Conservation (phyloP, 257 asterid genomes). For the Fraxinus anomala region DNA sequence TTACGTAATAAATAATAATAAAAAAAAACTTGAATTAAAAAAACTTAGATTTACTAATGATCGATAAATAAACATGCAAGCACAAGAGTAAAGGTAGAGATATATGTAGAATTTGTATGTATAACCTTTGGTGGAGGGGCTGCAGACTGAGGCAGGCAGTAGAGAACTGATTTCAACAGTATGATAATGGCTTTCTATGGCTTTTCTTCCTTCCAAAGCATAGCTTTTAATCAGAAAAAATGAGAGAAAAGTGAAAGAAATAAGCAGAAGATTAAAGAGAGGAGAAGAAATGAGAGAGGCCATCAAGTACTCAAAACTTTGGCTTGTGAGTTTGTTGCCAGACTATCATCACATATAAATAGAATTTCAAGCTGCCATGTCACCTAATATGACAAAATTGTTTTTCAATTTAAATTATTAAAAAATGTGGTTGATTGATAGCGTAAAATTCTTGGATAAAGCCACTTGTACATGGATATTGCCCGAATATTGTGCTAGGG, state of each 20-base stretch:
- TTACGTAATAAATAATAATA: not conserved
- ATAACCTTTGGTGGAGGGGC: conserved; percentile 26
- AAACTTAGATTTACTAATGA: not conserved
- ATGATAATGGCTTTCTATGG: conserved; percentile 24
- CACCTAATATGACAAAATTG: conserved; percentile 6
- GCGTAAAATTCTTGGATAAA: too few species aligned
- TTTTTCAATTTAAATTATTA: not conserved
- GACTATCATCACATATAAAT: conserved; percentile 14
- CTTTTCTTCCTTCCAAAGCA: conserved; percentile 20
- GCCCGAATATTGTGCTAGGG: too few species aligned
- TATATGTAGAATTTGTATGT: not conserved
- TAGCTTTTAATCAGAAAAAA: conserved; percentile 13
- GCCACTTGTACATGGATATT: too few species aligned
- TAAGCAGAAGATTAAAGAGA: conserved; percentile 16
- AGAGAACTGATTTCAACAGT: conserved; percentile 42
- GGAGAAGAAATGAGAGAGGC: conserved; percentile 15
- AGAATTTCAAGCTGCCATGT: conserved; percentile 28
- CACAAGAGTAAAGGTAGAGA: not conserved
- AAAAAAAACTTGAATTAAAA: not conserved
- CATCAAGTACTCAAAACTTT: conserved; percentile 9
- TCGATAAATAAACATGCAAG: not conserved
- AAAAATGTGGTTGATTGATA: not conserved
- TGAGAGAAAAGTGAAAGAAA: conserved; percentile 26
- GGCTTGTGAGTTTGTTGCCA: conserved; percentile 16
- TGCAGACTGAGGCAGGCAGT: conserved; percentile 40